Evolutionary conservation across 2,329 filamentous ascomycete genomes (phyloP), one percentile per base, ranked within the genome.

Genomic region (Sphaceloma murrayae): DNA sequence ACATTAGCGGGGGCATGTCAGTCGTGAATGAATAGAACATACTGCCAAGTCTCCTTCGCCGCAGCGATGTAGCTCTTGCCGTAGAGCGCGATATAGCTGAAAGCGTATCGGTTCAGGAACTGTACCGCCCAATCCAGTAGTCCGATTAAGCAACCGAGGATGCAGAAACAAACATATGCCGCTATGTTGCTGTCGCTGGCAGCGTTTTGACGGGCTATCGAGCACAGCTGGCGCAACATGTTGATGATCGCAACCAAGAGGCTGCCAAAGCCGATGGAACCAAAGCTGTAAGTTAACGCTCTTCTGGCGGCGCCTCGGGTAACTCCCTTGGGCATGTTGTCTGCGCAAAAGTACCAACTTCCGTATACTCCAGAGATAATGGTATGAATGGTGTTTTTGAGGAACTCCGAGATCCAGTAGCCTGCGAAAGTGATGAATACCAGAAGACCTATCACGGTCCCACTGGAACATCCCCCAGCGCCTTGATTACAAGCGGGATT

Each of bases 351-450:
- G 67, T 94, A 96, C 89, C 89, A 96, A 0, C 82, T 82, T 1
- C 86, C 88, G 55, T 94, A 95, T 0, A 94, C 80, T 0, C 89
- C 88, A 0, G 86, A 83, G 47, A 94, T 82, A 17, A 79, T 87
- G 2, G 82, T 82, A 59, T 96, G 87, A 34, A 94, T 85, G 0
- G 85, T 87, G 64, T 94, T 94, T 68, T 95, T 95, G 54, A 95
- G 67, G 74, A 83, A 89, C 61, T 96, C 89, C 1, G 84, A 82
- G 51, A 94, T 80, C 89, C 89, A 96, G 66, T 93, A 95, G 64
- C 80, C 85, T 43, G 87, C 81, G 56, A 96, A 95, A 0, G 87
- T 94, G 53, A 87, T 75, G 60, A 93, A 95, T 13, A 82, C 84
- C 4, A 94, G 68, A 21, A 95, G 66, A 0, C 88, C 88, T 48